A percentile compares a stretch with the other conserved stretches of the same genome.
phyloP scores from a whole-genome alignment of 2,329 filamentous ascomycete species.

The Fusarium redolens region DNA sequence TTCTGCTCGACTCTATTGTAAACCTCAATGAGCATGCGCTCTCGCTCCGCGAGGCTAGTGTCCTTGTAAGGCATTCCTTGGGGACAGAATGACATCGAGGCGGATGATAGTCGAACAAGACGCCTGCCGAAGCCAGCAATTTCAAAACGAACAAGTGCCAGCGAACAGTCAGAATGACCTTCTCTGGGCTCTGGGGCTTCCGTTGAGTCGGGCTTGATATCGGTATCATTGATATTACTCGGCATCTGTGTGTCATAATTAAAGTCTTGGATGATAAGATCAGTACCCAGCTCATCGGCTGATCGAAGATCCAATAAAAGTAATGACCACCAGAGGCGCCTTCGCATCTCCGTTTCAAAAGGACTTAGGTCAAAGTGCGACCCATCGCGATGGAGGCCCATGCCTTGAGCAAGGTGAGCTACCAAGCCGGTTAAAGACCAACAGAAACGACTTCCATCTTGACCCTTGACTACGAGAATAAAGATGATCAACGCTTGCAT shows the following conservation, averaged over 20 bases:
- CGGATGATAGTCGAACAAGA: constrained; percentile 50
- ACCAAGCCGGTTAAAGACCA: constrained; percentile 70
- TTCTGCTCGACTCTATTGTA: constrained; percentile 65
- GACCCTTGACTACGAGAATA: constrained; percentile 59
- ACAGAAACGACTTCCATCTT: constrained; percentile 64
- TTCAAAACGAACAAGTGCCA: constrained; percentile 62
- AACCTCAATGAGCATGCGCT: constrained; percentile 62
- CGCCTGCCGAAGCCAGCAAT: constrained; percentile 57
- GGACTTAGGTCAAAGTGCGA: constrained; percentile 62
- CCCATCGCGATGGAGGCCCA: constrained; percentile 70
- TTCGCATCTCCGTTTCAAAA: constrained; percentile 70
- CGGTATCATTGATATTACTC: constrained; percentile 62
- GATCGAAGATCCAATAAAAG: constrained; percentile 66
- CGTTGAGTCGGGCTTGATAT: constrained; percentile 59
- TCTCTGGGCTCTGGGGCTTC: constrained; percentile 60
- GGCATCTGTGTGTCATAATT: constrained; percentile 62
- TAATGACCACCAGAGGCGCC: constrained; percentile 72
- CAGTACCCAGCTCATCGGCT: constrained; percentile 65
- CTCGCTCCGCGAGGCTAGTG: constrained; percentile 50
- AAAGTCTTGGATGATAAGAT: constrained; percentile 55
- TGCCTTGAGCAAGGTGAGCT: constrained; percentile 68
- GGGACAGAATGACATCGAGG: constrained; percentile 48
- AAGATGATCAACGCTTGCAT: constrained; percentile 70
- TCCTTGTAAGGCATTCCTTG: constrained; percentile 39
- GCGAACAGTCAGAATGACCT: constrained; percentile 65